A percentile compares a stretch with the other conserved stretches of the same genome.
Conservation (phyloP, 139 green algal species). For the Zygnema cylindricum region DNA sequence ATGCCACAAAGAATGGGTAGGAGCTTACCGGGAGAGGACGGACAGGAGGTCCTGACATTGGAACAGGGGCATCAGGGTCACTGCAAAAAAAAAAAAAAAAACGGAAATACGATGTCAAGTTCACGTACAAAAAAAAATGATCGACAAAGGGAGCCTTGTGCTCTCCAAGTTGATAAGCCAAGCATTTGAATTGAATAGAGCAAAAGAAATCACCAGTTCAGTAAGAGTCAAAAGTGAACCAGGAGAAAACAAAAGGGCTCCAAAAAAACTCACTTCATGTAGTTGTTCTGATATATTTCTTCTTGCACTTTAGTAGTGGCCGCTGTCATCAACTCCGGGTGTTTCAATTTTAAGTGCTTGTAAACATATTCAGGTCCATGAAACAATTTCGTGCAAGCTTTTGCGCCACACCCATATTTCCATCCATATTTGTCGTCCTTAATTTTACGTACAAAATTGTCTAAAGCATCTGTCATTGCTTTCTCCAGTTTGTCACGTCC, state of each 20-base stretch:
- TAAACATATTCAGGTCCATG: constrained; percentile 59
- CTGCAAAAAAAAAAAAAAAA: constrained; percentile 43
- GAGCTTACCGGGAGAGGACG: not conserved
- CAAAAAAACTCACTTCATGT: constrained; percentile 56
- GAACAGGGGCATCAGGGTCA: constrained; percentile 38
- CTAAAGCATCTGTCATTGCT: constrained; percentile 14
- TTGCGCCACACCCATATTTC: constrained; percentile 57
- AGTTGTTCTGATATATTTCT: constrained; percentile 53
- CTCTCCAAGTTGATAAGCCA: too few relatives aligned
- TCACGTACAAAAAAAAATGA: constrained; percentile 5
- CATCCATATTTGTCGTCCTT: constrained; percentile 62
- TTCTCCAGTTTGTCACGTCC: constrained; percentile 35
- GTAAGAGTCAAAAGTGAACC: too few relatives aligned
- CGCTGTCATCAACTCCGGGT: constrained; percentile 30
- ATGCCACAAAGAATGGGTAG: too few relatives aligned
- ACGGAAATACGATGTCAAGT: constrained; percentile 1
- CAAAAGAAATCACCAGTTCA: too few relatives aligned
- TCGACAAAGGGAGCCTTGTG: too few relatives aligned
- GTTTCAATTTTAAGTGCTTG: constrained; percentile 60
- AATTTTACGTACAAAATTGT: constrained; percentile 52
- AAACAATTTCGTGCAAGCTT: constrained; percentile 58
- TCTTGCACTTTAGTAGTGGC: not conserved
- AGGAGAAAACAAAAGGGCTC: too few relatives aligned
- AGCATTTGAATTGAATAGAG: too few relatives aligned
- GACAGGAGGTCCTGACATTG: not conserved